Evolutionary conservation across 768 basidiomycete species (phyloP).

Genomic region (Xerocomus spinulosus): DNA sequence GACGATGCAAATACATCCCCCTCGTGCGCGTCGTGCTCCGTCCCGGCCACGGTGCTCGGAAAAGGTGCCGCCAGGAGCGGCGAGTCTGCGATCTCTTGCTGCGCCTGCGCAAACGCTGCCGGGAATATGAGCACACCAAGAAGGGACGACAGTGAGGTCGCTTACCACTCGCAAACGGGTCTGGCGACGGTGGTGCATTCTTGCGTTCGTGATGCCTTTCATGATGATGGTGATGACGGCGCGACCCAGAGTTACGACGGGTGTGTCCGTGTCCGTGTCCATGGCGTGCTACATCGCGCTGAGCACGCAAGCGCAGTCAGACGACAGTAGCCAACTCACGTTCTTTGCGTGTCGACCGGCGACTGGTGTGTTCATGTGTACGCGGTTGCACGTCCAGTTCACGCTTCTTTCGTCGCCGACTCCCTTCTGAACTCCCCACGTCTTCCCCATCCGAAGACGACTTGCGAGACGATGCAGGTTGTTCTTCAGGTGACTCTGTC

Average conservation of each 20-base stretch:
- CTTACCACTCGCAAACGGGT: constrained; percentile 24
- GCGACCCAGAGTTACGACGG: too few species aligned
- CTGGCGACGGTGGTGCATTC: constrained; percentile 1
- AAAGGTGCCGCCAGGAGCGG: neutral
- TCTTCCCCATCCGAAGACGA: constrained; percentile 12
- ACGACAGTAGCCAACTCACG: constrained; percentile 2
- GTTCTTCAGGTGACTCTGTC: constrained; percentile 11
- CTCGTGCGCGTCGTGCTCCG: neutral
- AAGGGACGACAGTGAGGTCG: too few species aligned
- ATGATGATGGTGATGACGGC: constrained; percentile 3
- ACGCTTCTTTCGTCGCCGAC: constrained; percentile 19
- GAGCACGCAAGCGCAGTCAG: neutral
- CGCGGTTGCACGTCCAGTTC: constrained; percentile 9
- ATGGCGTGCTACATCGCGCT: constrained; percentile 4
- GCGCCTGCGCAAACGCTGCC: constrained; percentile 24
- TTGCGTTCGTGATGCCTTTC: constrained; percentile 6
- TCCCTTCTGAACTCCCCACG: constrained; percentile 7
- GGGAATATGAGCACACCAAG: neutral
- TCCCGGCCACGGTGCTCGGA: neutral
- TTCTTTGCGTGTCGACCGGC: constrained; percentile 9
- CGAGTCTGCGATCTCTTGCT: neutral
- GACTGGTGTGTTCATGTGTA: neutral
- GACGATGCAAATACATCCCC: too few species aligned
- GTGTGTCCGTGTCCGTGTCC: constrained; percentile 1
- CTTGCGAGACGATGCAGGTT: neutral